A percentile compares a stretch with the other conserved stretches of the same genome.
Conservation (phyloP, 129 eudicot genomes). For the Saposhnikovia divaricata region DNA sequence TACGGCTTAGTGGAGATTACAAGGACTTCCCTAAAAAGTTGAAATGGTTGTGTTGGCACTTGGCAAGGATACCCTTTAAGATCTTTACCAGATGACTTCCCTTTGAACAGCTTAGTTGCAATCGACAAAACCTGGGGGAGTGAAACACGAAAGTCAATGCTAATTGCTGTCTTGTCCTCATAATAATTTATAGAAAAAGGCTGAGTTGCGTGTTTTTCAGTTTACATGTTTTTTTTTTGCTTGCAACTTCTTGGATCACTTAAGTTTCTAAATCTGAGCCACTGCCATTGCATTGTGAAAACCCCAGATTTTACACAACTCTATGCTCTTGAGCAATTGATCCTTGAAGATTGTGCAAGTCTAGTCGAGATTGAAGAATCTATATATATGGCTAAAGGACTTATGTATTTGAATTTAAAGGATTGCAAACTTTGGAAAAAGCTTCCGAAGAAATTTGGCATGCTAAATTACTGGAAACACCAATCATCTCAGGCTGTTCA, state of each 20-base stretch:
- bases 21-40: no score
- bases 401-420: background rate
- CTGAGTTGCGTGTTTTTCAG: no score
- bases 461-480: background rate
- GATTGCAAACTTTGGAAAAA: background rate
- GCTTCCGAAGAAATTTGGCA: background rate
- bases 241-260: conserved; percentile 6
- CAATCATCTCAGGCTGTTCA: conserved; percentile 6
- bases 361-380: conserved; percentile 10
- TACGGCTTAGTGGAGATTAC: no score
- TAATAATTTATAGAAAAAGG: no score
- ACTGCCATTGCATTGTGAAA: background rate
- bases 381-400: background rate
- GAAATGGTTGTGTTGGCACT: no score
- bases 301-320: conserved; percentile 3
- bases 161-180: background rate
- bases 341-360: background rate
- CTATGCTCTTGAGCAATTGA: conserved; percentile 2
- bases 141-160: background rate
- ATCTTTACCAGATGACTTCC: no score
- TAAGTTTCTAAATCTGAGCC: conserved; percentile 17
- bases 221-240: no score
- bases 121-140: no score
- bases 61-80: no score
- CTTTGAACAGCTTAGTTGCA: no score